Conservation (phyloP, 2,329 filamentous ascomycete genomes). For the Alternaria viburni region DNA sequence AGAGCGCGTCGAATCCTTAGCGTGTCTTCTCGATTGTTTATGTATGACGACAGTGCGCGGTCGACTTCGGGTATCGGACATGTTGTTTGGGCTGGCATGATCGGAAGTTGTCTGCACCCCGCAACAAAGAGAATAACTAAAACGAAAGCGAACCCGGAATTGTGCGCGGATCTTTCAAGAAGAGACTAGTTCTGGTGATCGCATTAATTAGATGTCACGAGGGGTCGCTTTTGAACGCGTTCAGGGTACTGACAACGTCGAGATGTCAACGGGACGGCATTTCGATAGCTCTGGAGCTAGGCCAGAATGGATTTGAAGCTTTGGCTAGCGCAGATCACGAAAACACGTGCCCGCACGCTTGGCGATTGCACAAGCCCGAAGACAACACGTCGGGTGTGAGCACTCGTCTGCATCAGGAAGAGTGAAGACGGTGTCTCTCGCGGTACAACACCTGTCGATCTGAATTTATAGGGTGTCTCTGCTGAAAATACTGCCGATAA, state of each 20-base stretch:
- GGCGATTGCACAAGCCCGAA: background rate
- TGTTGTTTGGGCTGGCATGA: constrained; percentile 31
- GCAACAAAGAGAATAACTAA: background rate
- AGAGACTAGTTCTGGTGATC: background rate
- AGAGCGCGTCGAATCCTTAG: constrained; percentile 44
- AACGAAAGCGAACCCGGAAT: background rate
- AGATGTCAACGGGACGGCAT: background rate
- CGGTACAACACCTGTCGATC: background rate
- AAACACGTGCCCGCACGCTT: constrained; percentile 1
- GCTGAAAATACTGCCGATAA: background rate
- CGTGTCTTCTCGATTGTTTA: constrained; percentile 46
- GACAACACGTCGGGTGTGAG: background rate
- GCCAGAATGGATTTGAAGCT: background rate
- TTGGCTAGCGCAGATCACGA: constrained; percentile 2
- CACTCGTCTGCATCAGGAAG: background rate
- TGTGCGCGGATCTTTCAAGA: background rate
- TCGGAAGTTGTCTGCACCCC: constrained; percentile 1
- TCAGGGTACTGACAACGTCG: background rate
- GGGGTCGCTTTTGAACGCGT: background rate
- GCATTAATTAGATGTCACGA: background rate
- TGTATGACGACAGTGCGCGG: constrained; percentile 43
- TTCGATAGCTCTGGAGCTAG: background rate
- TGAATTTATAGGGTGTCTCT: background rate
- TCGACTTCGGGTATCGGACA: constrained; percentile 49
- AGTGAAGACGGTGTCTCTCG: background rate